Conservation (phyloP, 139 green algal genomes). For the Chlorella ohadii region DNA sequence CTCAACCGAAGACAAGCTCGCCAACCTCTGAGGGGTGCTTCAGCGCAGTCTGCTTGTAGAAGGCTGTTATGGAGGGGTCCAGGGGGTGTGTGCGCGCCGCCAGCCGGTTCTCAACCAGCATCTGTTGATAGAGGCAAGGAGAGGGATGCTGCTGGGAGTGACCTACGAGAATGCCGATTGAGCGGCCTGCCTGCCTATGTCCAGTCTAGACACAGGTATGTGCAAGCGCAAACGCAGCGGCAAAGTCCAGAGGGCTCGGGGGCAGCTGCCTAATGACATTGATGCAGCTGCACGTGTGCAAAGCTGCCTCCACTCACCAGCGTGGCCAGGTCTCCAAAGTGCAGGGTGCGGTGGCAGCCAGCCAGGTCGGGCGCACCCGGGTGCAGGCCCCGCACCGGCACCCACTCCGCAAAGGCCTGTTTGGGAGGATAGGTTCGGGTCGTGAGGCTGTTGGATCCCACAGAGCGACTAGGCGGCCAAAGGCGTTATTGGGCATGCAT, state of each 20-base stretch:
- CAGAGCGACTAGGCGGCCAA: too few species aligned
- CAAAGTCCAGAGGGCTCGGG: too few species aligned
- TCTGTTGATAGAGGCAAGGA: slow-evolving; percentile 1
- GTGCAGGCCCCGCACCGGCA: slow-evolving; percentile 32
- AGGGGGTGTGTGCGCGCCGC: not conserved
- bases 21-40: not conserved
- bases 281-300: not conserved
- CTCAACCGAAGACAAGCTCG: too few species aligned
- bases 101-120: slow-evolving; percentile 35
- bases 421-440: too few species aligned
- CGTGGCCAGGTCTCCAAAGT: slow-evolving; percentile 36
- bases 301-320: slow-evolving; percentile 6
- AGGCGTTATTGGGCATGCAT: too few species aligned
- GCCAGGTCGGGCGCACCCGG: slow-evolving; percentile 4
- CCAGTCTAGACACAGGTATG: too few species aligned
- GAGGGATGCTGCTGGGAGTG: too few species aligned
- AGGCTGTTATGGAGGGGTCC: slow-evolving; percentile 1
- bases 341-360: slow-evolving; percentile 26
- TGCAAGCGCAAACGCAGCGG: too few species aligned
- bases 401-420: slow-evolving; percentile 40
- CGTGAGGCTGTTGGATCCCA: too few species aligned
- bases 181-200: too few species aligned
- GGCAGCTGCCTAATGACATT: not conserved
- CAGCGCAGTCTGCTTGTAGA: slow-evolving; percentile 36
- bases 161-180: too few species aligned